Conservation (phyloP, 2,329 filamentous ascomycete genomes). For the Gremmenia infestans region DNA sequence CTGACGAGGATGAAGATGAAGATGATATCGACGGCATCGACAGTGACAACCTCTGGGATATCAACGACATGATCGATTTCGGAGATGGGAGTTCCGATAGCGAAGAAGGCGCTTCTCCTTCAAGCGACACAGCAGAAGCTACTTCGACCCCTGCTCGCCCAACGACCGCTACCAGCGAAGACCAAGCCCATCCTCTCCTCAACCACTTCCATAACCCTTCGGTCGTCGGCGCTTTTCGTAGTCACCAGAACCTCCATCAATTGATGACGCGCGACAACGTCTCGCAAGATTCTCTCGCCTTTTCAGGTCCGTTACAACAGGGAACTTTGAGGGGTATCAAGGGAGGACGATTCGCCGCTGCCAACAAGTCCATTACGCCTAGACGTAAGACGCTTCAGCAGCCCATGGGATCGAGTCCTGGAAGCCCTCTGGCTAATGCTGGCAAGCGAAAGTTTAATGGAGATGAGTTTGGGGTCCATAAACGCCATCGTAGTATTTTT, state of each 20-base stretch:
- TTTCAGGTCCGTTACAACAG: constrained; percentile 55
- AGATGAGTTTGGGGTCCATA: constrained; percentile 19
- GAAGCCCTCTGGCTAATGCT: constrained; percentile 22
- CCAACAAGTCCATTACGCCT: constrained; percentile 64
- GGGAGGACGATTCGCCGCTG: constrained; percentile 60
- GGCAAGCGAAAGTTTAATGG: constrained; percentile 28
- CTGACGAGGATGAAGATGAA: constrained; percentile 47
- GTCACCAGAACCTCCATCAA: constrained; percentile 53
- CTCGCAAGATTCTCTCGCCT: constrained; percentile 57
- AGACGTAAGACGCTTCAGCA: constrained; percentile 42
- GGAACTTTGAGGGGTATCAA: constrained; percentile 59
- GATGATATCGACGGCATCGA: constrained; percentile 54
- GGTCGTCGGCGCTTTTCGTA: constrained; percentile 72
- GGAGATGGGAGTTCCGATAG: constrained; percentile 54
- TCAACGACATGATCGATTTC: constrained; percentile 71
- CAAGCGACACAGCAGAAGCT: constrained; percentile 29
- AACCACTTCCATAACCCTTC: constrained; percentile 60
- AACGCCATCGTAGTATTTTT: constrained; percentile 25
- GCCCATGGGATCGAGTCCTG: constrained; percentile 20
- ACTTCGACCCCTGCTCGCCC: constrained; percentile 49
- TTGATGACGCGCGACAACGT: constrained; percentile 50
- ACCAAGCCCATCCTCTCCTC: constrained; percentile 49
- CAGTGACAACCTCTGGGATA: constrained; percentile 58
- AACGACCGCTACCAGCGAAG: constrained; percentile 44
- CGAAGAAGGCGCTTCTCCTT: constrained; percentile 41